Evolutionary conservation across 177 flowering plant genomes (phyloP).

Genomic region (Tripterygium wilfordii): DNA sequence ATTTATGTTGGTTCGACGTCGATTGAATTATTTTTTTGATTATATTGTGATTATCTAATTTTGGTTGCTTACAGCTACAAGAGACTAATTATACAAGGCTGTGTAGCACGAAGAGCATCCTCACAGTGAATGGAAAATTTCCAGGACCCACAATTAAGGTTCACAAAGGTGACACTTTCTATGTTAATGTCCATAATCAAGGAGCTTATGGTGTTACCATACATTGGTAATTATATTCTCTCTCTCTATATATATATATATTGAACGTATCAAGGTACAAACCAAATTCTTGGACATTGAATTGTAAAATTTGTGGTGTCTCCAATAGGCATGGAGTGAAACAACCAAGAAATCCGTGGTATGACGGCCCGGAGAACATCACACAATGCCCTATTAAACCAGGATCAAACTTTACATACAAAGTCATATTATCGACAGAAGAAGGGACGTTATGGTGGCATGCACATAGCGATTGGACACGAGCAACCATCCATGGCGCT

Average conservation of each 20-base stretch:
- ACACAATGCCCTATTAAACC: constrained; percentile 6
- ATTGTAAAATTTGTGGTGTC: too few relatives aligned
- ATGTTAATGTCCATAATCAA: constrained; percentile 5
- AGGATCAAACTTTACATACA: constrained; percentile 1
- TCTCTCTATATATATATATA: too few relatives aligned
- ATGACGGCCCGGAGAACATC: constrained; percentile 3
- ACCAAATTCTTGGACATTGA: too few relatives aligned
- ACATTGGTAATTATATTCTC: constrained; percentile 12
- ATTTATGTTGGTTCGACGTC: too few relatives aligned
- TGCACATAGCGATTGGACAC: constrained; percentile 21
- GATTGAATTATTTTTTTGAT: too few relatives aligned
- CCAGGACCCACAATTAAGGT: constrained; percentile 14
- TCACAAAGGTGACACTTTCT: constrained; percentile 7
- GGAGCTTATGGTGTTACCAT: constrained; percentile 8
- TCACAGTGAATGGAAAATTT: constrained; percentile 12
- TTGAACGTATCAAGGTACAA: too few relatives aligned
- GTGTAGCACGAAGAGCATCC: constrained; percentile 12
- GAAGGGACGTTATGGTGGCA: constrained; percentile 25
- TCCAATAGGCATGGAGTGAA: constrained; percentile 14
- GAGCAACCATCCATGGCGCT: constrained; percentile 21
- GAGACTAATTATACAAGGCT: constrained; percentile 14
- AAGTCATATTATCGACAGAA: constrained; percentile 2
- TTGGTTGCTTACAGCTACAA: too few relatives aligned
- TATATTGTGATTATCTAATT: too few relatives aligned
- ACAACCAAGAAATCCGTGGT: constrained; percentile 8